Percentiles rank a stretch among this genome's conserved stretches.
These are phyloP conservation scores for Suillus placidus DNA, from an alignment of 768 basidiomycete genomes.

Conservation along the genomic window DNA sequence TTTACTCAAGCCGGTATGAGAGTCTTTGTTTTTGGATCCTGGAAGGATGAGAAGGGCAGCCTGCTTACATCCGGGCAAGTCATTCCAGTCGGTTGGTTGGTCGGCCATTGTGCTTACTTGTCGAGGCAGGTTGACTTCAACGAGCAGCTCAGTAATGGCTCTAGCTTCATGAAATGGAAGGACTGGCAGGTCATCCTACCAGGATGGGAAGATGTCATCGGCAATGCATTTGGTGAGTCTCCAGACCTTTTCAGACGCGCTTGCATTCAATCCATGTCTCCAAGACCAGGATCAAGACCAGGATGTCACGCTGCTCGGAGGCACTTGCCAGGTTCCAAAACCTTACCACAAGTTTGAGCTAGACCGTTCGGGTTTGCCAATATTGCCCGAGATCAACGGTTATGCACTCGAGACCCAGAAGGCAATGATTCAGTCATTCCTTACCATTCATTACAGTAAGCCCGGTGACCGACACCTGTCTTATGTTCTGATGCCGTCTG, in stretches of 20 bases:
- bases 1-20: too few relatives aligned
- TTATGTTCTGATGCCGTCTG: background rate
- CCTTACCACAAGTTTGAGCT: background rate
- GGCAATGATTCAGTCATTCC: background rate
- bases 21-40: too few relatives aligned
- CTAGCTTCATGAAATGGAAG: background rate
- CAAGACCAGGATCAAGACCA: too few relatives aligned
- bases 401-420: background rate
- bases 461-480: background rate
- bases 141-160: too few relatives aligned
- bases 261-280: background rate
- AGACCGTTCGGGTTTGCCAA: background rate
- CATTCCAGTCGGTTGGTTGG: too few relatives aligned
- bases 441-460: background rate
- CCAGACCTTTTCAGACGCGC: background rate
- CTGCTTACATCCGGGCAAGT: too few relatives aligned
- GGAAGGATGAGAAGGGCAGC: too few relatives aligned
- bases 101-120: too few relatives aligned
- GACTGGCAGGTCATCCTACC: background rate
- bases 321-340: background rate
- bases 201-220: background rate
- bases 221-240: background rate
- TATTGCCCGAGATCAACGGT: background rate
- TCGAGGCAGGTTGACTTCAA: too few relatives aligned
- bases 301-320: background rate